These are phyloP conservation scores for Diplocarpon rosae DNA, from an alignment of 2,329 filamentous ascomycete genomes.

Conservation along the genomic window DNA sequence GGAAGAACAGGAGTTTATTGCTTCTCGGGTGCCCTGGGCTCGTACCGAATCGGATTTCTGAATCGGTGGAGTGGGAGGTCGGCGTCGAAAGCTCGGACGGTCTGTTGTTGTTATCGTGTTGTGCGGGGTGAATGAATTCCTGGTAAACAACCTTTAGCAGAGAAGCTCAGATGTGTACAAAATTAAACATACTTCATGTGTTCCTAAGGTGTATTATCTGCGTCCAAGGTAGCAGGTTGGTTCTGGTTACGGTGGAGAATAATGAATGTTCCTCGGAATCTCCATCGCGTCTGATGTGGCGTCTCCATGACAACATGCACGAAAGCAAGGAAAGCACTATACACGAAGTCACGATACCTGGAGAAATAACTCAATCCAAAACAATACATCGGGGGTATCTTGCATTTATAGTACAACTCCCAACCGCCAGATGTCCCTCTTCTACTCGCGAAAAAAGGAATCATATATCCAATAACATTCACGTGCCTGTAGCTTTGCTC, in stretches of 20 bases:
- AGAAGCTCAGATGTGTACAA: not conserved
- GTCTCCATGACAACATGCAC: too few relatives aligned
- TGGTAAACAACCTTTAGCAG: constrained; percentile 5
- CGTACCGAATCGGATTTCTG: constrained; percentile 3
- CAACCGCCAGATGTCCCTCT: too few relatives aligned
- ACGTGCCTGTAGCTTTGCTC: constrained; percentile 1
- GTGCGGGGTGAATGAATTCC: constrained; percentile 14
- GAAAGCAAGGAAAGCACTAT: not conserved
- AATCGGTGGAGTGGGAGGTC: constrained; percentile 4
- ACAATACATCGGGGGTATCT: constrained; percentile 2
- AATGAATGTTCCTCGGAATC: too few relatives aligned
- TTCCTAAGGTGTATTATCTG: not conserved
- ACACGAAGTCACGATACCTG: constrained; percentile 2
- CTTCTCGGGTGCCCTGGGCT: not conserved
- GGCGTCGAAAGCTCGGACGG: constrained; percentile 8
- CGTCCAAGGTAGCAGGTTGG: not conserved
- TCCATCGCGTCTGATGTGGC: too few relatives aligned
- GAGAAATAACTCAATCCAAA: not conserved
- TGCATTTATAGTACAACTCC: not conserved
- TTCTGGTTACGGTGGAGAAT: not conserved
- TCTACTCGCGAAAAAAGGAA: not conserved
- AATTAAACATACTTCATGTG: constrained; percentile 10
- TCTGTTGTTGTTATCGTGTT: constrained; percentile 16
- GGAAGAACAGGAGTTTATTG: constrained; percentile 4
- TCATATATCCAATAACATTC: not conserved